Conservation (phyloP, 2,329 filamentous ascomycete species). For the Neofusicoccum umdonicola region DNA sequence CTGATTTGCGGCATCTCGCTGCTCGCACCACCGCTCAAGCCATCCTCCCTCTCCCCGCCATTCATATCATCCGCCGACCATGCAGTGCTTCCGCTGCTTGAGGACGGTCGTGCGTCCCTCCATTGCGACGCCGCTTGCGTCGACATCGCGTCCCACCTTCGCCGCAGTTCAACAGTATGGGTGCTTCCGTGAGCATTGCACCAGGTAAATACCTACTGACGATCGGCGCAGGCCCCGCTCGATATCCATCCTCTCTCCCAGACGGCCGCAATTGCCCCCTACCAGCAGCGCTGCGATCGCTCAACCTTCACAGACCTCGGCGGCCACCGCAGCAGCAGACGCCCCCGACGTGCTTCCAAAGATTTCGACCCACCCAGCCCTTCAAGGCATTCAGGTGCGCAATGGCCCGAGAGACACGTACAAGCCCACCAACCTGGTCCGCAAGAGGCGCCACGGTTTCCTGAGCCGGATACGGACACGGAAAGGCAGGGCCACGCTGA, state of each 20-base stretch:
- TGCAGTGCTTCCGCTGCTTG: conserved; percentile 35
- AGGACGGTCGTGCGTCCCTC: conserved; percentile 24
- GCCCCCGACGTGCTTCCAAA: conserved; percentile 34
- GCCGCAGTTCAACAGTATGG: conserved; percentile 25
- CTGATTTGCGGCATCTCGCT: conserved; percentile 1
- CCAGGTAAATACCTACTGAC: background rate
- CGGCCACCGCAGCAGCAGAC: conserved; percentile 13
- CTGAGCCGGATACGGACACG: conserved; percentile 52
- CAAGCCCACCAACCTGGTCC: conserved; percentile 57
- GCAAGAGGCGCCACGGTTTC: conserved; percentile 63
- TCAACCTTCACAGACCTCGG: background rate
- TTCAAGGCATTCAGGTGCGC: conserved; percentile 42
- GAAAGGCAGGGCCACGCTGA: conserved; percentile 54
- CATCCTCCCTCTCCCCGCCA: background rate
- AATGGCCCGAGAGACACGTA: conserved; percentile 55
- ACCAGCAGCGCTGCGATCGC: conserved; percentile 19
- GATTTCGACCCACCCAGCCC: conserved; percentile 36
- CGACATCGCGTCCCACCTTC: conserved; percentile 18
- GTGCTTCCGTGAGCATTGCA: background rate
- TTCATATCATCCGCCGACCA: conserved; percentile 17
- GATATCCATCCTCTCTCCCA: conserved; percentile 22
- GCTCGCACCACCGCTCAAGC: background rate
- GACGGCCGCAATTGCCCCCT: conserved; percentile 20
- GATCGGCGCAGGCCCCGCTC: conserved; percentile 19
- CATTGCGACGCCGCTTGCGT: conserved; percentile 8